Conservation (phyloP, 768 basidiomycete species). For the Xerocomellus intermedius region DNA sequence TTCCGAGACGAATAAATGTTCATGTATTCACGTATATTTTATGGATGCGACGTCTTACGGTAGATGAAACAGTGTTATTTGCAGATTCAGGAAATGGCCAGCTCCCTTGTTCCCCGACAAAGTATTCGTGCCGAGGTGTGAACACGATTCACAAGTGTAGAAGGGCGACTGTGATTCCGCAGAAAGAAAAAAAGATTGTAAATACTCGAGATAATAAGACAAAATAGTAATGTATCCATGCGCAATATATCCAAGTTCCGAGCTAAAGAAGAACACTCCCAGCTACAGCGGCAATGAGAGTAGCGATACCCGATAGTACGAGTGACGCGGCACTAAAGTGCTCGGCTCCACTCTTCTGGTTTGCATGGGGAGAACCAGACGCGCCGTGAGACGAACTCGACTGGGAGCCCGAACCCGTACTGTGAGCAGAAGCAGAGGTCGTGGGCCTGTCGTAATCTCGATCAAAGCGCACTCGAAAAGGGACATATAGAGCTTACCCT, state of each 20-base stretch:
- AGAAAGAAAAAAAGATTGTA: conserved; percentile 1
- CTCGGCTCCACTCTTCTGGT: conserved; percentile 35
- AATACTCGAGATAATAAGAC: neutral
- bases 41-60: conserved; percentile 1
- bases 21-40: conserved; percentile 15
- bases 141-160: neutral
- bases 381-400: conserved; percentile 10
- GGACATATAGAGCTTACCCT: conserved; percentile 4
- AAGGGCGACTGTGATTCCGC: neutral
- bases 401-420: neutral
- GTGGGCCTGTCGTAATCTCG: conserved; percentile 5
- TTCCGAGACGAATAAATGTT: conserved; percentile 2
- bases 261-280: conserved; percentile 24
- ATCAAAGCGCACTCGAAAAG: neutral
- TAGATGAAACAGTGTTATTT: conserved; percentile 10
- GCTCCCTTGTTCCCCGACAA: neutral
- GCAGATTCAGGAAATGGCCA: neutral
- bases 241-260: neutral
- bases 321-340: conserved; percentile 24
- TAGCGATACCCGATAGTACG: conserved; percentile 23
- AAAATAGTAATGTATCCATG: conserved; percentile 14
- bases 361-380: conserved; percentile 26
- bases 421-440: neutral
- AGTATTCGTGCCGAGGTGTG: neutral
- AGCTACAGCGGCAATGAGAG: conserved; percentile 22